Evolutionary conservation across 2,329 filamentous ascomycete species (phyloP).

Genomic region (Fusarium graminum): DNA sequence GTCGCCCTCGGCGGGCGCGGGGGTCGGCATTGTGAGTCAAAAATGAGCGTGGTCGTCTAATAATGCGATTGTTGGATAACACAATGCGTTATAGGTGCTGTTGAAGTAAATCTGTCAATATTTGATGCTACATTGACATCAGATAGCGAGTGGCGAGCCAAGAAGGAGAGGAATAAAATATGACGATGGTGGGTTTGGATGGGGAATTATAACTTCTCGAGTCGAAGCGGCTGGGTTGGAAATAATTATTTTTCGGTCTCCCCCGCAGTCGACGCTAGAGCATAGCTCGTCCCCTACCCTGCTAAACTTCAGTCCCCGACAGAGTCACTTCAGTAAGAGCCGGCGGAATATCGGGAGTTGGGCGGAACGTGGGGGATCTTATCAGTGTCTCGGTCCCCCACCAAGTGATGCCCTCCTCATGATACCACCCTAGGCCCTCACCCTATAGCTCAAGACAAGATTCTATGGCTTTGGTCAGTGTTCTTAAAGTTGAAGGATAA

Average conservation of each 20-base stretch:
- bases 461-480: neutral
- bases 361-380: constrained; percentile 43
- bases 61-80: neutral
- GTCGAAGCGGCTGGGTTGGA: constrained; percentile 28
- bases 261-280: constrained; percentile 43
- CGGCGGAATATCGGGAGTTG: constrained; percentile 22
- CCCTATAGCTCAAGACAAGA: constrained; percentile 16
- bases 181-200: constrained; percentile 27
- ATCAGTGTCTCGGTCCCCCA: constrained; percentile 37
- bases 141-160: constrained; percentile 23
- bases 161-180: constrained; percentile 9
- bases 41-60: constrained; percentile 13
- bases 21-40: constrained; percentile 51
- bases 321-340: neutral
- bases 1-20: constrained; percentile 49
- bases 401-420: neutral
- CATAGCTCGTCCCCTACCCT: constrained; percentile 43
- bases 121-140: constrained; percentile 49
- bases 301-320: constrained; percentile 24
- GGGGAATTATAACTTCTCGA: constrained; percentile 11
- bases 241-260: constrained; percentile 49
- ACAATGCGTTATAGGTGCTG: constrained; percentile 2
- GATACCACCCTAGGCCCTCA: constrained; percentile 1
- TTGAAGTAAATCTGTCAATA: constrained; percentile 3
- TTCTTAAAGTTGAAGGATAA: neutral